Evolutionary conservation across 306 rosid species (phyloP).

Genomic region (Argentina anserina): DNA sequence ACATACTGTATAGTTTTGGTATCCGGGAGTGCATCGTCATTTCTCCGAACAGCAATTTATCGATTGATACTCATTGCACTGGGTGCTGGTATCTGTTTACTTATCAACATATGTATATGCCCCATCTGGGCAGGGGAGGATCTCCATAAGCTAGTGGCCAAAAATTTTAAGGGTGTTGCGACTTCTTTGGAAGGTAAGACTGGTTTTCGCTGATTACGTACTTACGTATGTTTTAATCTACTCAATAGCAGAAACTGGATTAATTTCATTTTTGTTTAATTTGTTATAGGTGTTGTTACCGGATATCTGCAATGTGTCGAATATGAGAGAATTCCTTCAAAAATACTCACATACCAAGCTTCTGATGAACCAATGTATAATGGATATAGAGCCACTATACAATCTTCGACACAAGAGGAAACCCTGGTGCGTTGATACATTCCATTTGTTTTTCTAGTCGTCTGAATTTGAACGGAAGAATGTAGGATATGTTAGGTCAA

Average conservation of each 20-base stretch:
- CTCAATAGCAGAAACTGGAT: neutral
- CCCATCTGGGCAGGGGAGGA: neutral
- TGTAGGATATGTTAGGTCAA: slow-evolving; percentile 1
- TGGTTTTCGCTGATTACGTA: neutral
- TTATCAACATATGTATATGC: neutral
- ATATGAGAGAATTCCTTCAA: slow-evolving; percentile 70
- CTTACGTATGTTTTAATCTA: neutral
- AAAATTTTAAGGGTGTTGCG: neutral
- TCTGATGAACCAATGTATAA: slow-evolving; percentile 65
- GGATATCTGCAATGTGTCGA: slow-evolving; percentile 61
- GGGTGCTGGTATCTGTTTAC: neutral
- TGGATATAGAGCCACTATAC: slow-evolving; percentile 72
- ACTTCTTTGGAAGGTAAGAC: slow-evolving; percentile 48
- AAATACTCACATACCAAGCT: slow-evolving; percentile 68
- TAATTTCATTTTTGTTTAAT: slow-evolving; percentile 1
- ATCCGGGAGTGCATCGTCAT: neutral
- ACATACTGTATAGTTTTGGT: neutral
- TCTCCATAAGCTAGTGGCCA: neutral
- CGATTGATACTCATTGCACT: neutral
- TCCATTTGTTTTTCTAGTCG: slow-evolving; percentile 2
- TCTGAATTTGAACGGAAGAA: slow-evolving; percentile 5
- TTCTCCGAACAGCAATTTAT: neutral
- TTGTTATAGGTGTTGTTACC: slow-evolving; percentile 51
- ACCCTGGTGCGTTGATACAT: slow-evolving; percentile 45
- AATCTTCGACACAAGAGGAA: slow-evolving; percentile 68